Percentiles rank a stretch among this genome's conserved stretches.
Conservation (phyloP, 352 stramenopile species). For the Phytopythium ostracodes region DNA sequence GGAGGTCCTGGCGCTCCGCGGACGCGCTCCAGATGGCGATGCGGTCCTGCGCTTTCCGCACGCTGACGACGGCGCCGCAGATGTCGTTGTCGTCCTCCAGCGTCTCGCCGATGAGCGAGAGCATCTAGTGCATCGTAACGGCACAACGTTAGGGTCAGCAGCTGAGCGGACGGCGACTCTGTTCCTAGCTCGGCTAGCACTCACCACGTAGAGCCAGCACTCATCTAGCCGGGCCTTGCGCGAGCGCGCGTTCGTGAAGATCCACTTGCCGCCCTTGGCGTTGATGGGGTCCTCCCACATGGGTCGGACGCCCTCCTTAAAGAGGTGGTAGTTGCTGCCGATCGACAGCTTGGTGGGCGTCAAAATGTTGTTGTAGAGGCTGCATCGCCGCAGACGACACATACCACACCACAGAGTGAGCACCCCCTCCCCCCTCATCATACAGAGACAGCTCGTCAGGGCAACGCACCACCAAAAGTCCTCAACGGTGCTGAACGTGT, state of each 20-base stretch:
- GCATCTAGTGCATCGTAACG: slow-evolving; percentile 41
- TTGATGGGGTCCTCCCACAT: slow-evolving; percentile 98
- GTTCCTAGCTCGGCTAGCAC: slow-evolving; percentile 8
- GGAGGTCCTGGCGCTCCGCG: slow-evolving; percentile 63
- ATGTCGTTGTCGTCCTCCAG: slow-evolving; percentile 94
- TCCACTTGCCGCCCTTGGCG: slow-evolving; percentile 95
- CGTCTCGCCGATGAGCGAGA: slow-evolving; percentile 95
- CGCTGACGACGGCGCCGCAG: slow-evolving; percentile 94
- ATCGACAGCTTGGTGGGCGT: slow-evolving; percentile 84
- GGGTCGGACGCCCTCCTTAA: slow-evolving; percentile 94
- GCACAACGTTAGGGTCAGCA: background rate
- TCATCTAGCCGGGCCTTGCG: slow-evolving; percentile 92
- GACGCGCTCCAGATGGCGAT: slow-evolving; percentile 94
- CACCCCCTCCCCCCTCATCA: background rate
- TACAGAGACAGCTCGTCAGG: no score
- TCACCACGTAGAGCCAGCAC: slow-evolving; percentile 94
- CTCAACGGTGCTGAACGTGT: slow-evolving; percentile 94
- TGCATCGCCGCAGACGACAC: slow-evolving; percentile 11
- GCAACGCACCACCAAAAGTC: slow-evolving; percentile 93
- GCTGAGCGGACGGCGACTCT: background rate
- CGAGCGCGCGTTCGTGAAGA: slow-evolving; percentile 94
- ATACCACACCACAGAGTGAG: background rate
- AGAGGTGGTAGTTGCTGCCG: slow-evolving; percentile 97
- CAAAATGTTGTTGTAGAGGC: slow-evolving; percentile 95
- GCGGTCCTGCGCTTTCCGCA: slow-evolving; percentile 93